Evolutionary conservation across 192 early-diverging fungal species (phyloP), one percentile per base, ranked within the genome.

Genomic region (Coemansia sp.): DNA sequence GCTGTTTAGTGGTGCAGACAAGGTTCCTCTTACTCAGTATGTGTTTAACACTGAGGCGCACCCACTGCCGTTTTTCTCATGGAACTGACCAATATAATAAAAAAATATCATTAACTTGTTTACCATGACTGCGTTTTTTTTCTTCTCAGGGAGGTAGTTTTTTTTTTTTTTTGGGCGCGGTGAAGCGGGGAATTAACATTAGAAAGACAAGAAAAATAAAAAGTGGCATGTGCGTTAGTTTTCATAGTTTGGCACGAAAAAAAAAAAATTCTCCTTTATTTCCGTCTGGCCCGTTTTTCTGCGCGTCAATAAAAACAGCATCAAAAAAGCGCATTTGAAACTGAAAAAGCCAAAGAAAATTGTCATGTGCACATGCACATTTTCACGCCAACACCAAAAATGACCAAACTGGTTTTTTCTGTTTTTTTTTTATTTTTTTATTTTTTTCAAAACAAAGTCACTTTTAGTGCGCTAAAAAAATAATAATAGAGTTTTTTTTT

Each of bases 1-100:
- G 73, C 86, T 97, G 53, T 97, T 94, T 74, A 85, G 81, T 36
- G 78, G 88, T 22, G 73, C 86, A n/a, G 76, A 87, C 59, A 64
- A 79, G 8, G 75, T 93, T 17, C 85, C 91, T 8, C 75, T 96
- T 14, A 88, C 90, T 37, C 67, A 89, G 62, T 94, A 91, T 84
- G 94, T 98, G 4, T 93, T 97, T 72, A 98, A 95, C 69, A 97
- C 96, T 2, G 96, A 97, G 75, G 95, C 94, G 33, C 96, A 97
- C 76, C 95, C 94, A 37, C 66, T 97, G 48, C 82, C 77, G 20
- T 20, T 58, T 39, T 76, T 73, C 60, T 54, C 12, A 14, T 74
- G 69, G 69, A 18, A 57, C 14, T 78, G 57, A 56, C 34, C 3
- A 61, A 12, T 17, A 54, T 8, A 54, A 20, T 11, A 11, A 48